Evolutionary conservation across 106 monocot species (phyloP), one percentile per base, ranked within the genome.

Genomic region (Dactylorhiza incarnata): DNA sequence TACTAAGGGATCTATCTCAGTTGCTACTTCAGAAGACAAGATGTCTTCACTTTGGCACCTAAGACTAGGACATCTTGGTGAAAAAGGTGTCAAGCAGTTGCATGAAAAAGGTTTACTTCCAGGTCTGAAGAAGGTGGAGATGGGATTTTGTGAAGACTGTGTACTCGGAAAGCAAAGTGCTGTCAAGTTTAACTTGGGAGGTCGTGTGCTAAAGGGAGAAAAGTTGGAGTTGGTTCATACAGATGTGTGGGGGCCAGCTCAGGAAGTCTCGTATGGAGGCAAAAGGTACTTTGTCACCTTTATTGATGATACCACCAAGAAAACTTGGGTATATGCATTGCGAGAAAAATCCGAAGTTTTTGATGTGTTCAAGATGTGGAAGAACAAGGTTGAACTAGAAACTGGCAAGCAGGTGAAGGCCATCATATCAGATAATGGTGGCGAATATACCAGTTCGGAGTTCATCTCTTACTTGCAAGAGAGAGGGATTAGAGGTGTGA

Each of bases 211-310:
- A n/a, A n/a, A n/a, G n/a, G n/a, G n/a, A n/a, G n/a, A n/a, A n/a
- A n/a, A n/a, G 49, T 25, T 8, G 76, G 81, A 48, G 49, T 84
- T n/a, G n/a, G n/a, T n/a, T n/a, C n/a, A n/a, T n/a, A n/a, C n/a
- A n/a, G n/a, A n/a, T n/a, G n/a, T n/a, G 9, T 80, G 80, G 44
- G 84, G 84, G 3, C 84, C 84, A 14, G 80, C 80, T 15, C 62
- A 52, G 6, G 70, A 79, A 12, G 17, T 22, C 7, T 67, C 79
- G 17, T 45, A 11, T 8, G 48, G 50, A 13, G 48, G 46, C 0
- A 49, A 65, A 6, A 16, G n/a, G 26, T 75, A 75, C 46, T 74
- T 75, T 48, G 17, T 83, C 2, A 25, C 45, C 7, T 58, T 84
- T 12, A 78, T 76, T 59, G 84, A 84, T 73, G 84, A 84, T 46